Evolutionary conservation across 768 basidiomycete genomes (phyloP).

Genomic region (Cystofilobasidium capitatum): DNA sequence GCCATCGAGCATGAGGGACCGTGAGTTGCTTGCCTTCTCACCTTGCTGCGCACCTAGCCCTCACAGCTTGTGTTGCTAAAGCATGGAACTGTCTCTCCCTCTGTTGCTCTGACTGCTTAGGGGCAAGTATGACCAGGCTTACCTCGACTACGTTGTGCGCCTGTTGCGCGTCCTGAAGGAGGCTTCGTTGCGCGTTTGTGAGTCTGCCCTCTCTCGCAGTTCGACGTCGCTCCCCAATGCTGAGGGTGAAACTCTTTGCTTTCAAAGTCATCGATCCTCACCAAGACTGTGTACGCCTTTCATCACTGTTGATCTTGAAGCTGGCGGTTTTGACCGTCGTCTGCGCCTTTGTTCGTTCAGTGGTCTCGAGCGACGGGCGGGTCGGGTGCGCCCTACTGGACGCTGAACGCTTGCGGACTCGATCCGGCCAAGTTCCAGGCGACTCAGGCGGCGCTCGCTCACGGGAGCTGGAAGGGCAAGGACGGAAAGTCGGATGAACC

Average conservation of each 20-base stretch:
- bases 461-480: conserved; percentile 1
- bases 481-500: background rate
- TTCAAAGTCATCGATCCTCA: conserved; percentile 14
- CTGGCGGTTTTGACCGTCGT: background rate
- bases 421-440: conserved; percentile 5
- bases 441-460: conserved; percentile 5
- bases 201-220: background rate
- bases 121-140: conserved; percentile 77
- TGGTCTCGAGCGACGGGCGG: conserved; percentile 2
- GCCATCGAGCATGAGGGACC: conserved; percentile 85
- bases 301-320: background rate
- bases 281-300: background rate
- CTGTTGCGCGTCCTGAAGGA: conserved; percentile 80
- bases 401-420: background rate
- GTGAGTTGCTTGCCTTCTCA: conserved; percentile 49
- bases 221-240: background rate
- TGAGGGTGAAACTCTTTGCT: background rate
- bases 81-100: too few relatives aligned
- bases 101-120: conserved; percentile 41
- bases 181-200: conserved; percentile 61
- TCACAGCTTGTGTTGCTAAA: background rate
- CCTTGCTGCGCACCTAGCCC: background rate
- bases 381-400: conserved; percentile 19
- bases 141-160: conserved; percentile 78
- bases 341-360: background rate